Percentiles rank a stretch among this genome's conserved stretches.
phyloP scores from a whole-genome alignment of 2,329 filamentous ascomycete genomes.

The Pyricularia pennisetigena region DNA sequence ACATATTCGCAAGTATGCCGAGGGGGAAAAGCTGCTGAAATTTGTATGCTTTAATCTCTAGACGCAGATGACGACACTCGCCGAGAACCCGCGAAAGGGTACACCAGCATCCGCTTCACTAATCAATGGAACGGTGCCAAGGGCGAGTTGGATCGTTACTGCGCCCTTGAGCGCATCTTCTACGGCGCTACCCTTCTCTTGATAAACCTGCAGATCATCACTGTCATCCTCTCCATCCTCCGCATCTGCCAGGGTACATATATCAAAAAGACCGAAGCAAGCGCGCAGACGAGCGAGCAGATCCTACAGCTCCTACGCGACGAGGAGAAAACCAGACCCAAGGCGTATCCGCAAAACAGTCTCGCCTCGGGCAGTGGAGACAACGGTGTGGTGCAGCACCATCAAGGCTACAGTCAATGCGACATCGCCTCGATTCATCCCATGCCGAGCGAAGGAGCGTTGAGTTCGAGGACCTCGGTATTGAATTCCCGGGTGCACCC shows the following conservation, averaged over 20 bases:
- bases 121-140: constrained; percentile 13
- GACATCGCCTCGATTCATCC: not conserved
- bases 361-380: no score
- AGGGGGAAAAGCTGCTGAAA: not conserved
- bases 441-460: not conserved
- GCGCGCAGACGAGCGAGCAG: constrained; percentile 13
- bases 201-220: constrained; percentile 19
- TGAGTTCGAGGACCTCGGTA: not conserved
- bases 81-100: constrained; percentile 10
- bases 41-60: not conserved
- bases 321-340: constrained; percentile 1
- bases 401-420: not conserved
- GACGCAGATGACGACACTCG: constrained; percentile 4
- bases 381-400: not conserved
- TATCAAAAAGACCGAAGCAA: constrained; percentile 14
- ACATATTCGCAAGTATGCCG: not conserved
- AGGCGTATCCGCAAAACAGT: constrained; percentile 1
- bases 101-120: constrained; percentile 21
- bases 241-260: constrained; percentile 20
- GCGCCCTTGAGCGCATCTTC: constrained; percentile 20
- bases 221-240: constrained; percentile 18
- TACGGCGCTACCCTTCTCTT: constrained; percentile 20
- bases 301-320: not conserved
- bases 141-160: constrained; percentile 19
- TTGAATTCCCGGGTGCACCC: not conserved